Base-by-base conservation (phyloP, 2,329 filamentous ascomycete species). In the Ceratocystis ficicola region DNA sequence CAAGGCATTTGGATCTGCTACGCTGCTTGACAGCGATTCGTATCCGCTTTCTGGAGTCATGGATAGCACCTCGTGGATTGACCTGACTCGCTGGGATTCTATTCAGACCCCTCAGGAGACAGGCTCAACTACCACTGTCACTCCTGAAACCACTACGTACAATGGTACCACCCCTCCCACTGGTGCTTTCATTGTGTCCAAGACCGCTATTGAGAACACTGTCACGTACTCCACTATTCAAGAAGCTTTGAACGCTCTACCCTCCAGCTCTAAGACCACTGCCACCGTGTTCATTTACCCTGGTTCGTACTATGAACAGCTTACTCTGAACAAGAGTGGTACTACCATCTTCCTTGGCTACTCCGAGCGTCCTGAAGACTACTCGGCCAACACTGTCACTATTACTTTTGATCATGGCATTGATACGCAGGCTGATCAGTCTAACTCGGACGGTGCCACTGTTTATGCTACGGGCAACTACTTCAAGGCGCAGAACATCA, bases 401-500 rank as follows among this genome's bases (percentile, higher is more conserved):
- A 77, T 82, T 68, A 76, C 76, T 0, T 64, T 57, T 17, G 48
- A 64, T 52, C 62, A 44, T 20, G 62, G 62, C n/a, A 64, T 76
- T 74, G 78, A 65, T 76, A 76, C 0, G 4, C 46, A 64, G 62
- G 62, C 62, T 17, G 62, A 64, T 10, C 69, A 77, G 48, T 79
- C 72, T 69, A 82, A 87, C 69, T 84, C 86, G 69, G 71, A 73
- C 66, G 84, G 76, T 0, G 78, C 74, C 0, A 79, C 78, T 0
- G 73, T 81, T 28, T 72, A 77, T 8, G 75, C 79, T 32, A 75
- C 76, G 70, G 77, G 80, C 0, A 71, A 73, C 6, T 78, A 81
- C 70, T 78, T 86, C 67, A 81, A 80, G 70, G 74, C 86, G 15
- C 86, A 86, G 75, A 87, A 87, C 69, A 76, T 87, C 72, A 83